Evolutionary conservation across 1,284 basidiomycete species (phyloP).

Genomic region (Sporisorium exsertum): DNA sequence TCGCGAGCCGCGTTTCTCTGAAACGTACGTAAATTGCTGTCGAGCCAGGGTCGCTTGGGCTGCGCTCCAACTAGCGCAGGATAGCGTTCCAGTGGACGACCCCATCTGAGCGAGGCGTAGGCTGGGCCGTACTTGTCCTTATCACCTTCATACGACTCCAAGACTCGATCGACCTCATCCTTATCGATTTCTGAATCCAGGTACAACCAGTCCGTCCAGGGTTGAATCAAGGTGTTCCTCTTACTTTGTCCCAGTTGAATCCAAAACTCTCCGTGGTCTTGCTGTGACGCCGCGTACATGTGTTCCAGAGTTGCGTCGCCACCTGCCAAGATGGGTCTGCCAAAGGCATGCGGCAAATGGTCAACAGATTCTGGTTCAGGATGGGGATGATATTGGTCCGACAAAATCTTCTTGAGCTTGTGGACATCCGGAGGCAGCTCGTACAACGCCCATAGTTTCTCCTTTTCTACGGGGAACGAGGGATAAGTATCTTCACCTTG

Average conservation of each 20-base stretch:
- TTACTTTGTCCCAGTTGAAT: background rate
- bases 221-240: background rate
- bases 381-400: background rate
- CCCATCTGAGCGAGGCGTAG: background rate
- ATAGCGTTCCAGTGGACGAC: background rate
- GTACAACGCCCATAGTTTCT: too few species aligned
- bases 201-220: background rate
- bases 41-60: too few species aligned
- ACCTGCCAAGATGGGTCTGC: background rate
- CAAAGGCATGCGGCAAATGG: background rate
- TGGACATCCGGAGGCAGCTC: background rate
- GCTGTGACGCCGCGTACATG: background rate
- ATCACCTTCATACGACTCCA: background rate
- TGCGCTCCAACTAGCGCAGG: too few species aligned
- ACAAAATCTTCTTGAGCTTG: background rate
- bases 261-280: background rate
- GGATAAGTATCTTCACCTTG: too few species aligned
- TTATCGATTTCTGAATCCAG: background rate
- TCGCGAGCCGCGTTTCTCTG: too few species aligned
- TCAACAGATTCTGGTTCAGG: background rate
- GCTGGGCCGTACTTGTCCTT: background rate
- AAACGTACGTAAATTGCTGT: too few species aligned
- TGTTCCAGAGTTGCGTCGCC: background rate
- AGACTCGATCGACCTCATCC: background rate
- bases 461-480: too few species aligned